phyloP scores from a whole-genome alignment of 2,329 filamentous ascomycete species.

The Colletotrichum brevisporum region DNA sequence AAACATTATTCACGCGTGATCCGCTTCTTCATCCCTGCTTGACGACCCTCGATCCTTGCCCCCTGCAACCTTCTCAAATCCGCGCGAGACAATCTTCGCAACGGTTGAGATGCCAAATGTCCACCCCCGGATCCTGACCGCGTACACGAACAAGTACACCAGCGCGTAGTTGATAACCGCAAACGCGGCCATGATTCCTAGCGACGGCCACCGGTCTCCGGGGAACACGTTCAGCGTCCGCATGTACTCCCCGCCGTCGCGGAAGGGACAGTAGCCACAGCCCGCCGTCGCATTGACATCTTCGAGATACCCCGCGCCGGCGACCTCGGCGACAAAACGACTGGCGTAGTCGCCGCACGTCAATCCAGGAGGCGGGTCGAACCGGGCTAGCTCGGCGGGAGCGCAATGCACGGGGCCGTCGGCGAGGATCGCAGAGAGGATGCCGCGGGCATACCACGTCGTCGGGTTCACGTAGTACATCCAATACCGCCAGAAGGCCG shows the following conservation, averaged over 20 bases:
- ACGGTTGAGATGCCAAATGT: slow-evolving; percentile 67
- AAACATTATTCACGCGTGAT: neutral
- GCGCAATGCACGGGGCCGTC: slow-evolving; percentile 56
- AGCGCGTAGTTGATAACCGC: slow-evolving; percentile 78
- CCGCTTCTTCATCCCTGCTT: neutral
- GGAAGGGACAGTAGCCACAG: slow-evolving; percentile 81
- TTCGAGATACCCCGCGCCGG: slow-evolving; percentile 70
- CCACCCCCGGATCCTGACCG: slow-evolving; percentile 78
- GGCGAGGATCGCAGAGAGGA: slow-evolving; percentile 38
- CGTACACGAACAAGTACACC: slow-evolving; percentile 85
- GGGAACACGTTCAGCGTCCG: slow-evolving; percentile 64
- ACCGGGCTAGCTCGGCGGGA: slow-evolving; percentile 50
- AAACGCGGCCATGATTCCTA: slow-evolving; percentile 81
- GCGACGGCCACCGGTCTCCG: slow-evolving; percentile 74
- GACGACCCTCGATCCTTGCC: neutral
- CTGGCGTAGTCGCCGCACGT: slow-evolving; percentile 77
- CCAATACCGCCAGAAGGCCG: slow-evolving; percentile 58
- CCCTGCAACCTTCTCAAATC: neutral
- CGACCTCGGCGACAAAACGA: slow-evolving; percentile 65
- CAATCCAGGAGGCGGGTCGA: slow-evolving; percentile 74
- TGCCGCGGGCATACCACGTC: slow-evolving; percentile 36
- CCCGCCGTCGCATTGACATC: slow-evolving; percentile 69
- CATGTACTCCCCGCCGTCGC: slow-evolving; percentile 72
- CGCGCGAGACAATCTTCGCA: neutral
- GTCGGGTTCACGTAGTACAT: slow-evolving; percentile 42